Base-by-base conservation (phyloP, 2,329 filamentous ascomycete species). In the Fusarium continuum region DNA sequence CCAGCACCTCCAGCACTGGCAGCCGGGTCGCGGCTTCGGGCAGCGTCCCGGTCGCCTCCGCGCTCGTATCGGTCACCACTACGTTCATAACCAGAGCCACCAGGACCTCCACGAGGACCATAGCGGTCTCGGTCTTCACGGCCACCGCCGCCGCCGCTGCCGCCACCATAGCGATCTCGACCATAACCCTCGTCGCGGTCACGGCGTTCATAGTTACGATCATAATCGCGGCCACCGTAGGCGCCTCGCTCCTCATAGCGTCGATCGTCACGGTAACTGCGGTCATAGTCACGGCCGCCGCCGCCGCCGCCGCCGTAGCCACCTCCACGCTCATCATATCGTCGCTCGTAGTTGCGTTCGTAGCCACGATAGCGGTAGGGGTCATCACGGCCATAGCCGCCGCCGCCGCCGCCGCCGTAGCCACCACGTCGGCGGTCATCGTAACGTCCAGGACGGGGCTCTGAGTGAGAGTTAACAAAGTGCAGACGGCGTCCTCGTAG, bases 361-460 rank as follows among this genome's bases (percentile, higher is more conserved):
- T 77, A 75, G 20, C 81, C 77, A 56, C 83, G 81, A 75, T 84
- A 84, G 65, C 84, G 83, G 76, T 87, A 86, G 43, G 82, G 80
- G 61, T 87, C 85, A 57, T 87, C 84, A 47, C 82, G 82, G 46
- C 83, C 78, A 50, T 80, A 78, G 34, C 75, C 77, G 28, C 77
- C 76, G 36, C 77, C 74, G 34, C 78, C 78, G 28, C 76, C 76
- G 41, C 77, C 75, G 8, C 61, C 82, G 62, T 84, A 84, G 55
- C 86, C 85, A 63, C 88, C 85, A 65, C 88, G 83, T 64, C 87
- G 85, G 72, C 88, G 85, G 58, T 89, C 87, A 62, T 90, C 88
- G 72, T 76, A 85, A 70, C 79, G 76, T 50, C 73, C 46, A 20
- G 62, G 75, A 52, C 78, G 76, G 17, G 75, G 75, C 50, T 80